Evolutionary conservation across 2,329 filamentous ascomycete genomes (phyloP).

Genomic region (Ceratocystis smalleyi): DNA sequence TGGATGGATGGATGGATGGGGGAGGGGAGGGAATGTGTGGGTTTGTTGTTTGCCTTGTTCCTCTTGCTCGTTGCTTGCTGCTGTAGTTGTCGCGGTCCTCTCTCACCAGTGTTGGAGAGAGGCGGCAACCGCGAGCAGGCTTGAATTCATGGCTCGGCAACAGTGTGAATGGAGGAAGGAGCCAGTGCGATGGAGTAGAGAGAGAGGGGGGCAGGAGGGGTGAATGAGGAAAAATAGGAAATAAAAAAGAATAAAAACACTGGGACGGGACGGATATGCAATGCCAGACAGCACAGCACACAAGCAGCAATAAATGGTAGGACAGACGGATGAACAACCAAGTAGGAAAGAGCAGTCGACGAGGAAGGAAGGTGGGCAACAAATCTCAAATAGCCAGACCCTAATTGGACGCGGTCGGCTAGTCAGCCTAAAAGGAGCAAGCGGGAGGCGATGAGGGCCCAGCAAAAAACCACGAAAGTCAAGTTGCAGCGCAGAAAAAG

Average conservation of each 20-base stretch:
- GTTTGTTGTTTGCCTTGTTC: background rate
- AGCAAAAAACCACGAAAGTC: background rate
- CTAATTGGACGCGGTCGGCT: background rate
- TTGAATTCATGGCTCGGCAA: conserved; percentile 12
- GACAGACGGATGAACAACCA: background rate
- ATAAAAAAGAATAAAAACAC: background rate
- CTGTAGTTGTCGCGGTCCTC: conserved; percentile 7
- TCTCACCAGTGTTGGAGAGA: conserved; percentile 13
- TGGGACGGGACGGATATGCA: background rate
- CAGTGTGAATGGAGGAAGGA: background rate
- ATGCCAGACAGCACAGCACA: background rate
- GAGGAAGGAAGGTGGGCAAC: background rate
- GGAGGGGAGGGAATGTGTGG: background rate
- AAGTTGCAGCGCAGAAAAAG: background rate
- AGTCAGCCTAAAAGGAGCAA: background rate
- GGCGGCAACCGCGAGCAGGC: conserved; percentile 5
- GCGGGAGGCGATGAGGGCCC: background rate
- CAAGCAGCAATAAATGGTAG: background rate
- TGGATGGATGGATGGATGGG: background rate
- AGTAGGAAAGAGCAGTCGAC: background rate
- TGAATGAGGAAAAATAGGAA: background rate
- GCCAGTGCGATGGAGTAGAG: background rate
- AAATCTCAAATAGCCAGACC: background rate
- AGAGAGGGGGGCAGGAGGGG: background rate
- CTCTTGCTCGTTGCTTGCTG: background rate